Conservation (phyloP, 805 yeast species). For the Spathaspora girioi region DNA sequence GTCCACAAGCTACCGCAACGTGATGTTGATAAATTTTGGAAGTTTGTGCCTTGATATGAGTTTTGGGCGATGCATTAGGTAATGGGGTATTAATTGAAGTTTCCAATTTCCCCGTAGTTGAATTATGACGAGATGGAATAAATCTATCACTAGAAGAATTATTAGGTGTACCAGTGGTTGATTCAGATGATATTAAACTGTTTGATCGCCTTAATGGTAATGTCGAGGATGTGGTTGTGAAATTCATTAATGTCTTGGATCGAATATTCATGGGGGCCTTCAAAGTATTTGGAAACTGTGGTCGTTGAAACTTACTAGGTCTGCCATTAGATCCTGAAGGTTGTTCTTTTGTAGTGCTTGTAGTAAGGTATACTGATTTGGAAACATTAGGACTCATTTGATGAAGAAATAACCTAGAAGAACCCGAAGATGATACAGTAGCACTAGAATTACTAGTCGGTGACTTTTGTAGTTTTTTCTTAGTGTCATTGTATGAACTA, state of each 20-base stretch:
- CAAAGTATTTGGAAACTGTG: conserved; percentile 12
- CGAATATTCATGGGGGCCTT: conserved; percentile 21
- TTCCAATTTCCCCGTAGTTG: conserved; percentile 35
- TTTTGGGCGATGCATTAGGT: conserved; percentile 49
- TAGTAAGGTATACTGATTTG: conserved; percentile 18
- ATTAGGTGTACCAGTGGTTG: conserved; percentile 16
- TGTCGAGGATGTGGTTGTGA: conserved; percentile 18
- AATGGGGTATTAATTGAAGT: conserved; percentile 30
- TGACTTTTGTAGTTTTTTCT: not conserved
- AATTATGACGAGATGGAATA: conserved; percentile 41
- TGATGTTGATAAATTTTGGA: conserved; percentile 64
- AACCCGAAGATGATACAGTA: not conserved
- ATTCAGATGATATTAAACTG: conserved; percentile 26
- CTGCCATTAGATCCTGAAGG: not conserved
- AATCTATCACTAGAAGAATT: conserved; percentile 35
- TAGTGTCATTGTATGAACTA: not conserved
- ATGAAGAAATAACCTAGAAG: conserved; percentile 24
- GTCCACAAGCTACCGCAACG: conserved; percentile 93
- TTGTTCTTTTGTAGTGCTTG: not conserved
- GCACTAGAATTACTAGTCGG: not conserved
- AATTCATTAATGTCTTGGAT: conserved; percentile 22
- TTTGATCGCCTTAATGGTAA: conserved; percentile 27
- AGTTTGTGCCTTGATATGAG: conserved; percentile 53
- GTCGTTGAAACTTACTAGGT: conserved; percentile 6
- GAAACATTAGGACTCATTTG: conserved; percentile 36